phyloP scores from a whole-genome alignment of 192 early-diverging fungal genomes.

The Rhizoclosmatium globosum region DNA sequence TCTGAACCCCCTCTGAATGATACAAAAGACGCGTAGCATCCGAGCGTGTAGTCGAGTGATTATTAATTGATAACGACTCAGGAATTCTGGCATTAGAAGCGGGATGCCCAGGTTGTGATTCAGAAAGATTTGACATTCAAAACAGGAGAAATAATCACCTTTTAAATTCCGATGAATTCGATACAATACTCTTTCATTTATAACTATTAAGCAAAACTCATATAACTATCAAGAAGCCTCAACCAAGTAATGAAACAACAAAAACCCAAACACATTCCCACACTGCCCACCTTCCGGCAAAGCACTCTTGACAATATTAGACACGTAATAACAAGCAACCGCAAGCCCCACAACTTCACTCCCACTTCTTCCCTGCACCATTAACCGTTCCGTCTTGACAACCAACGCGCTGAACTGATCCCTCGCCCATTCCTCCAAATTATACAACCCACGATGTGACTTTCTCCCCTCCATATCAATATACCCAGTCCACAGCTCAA shows the following conservation, averaged over 20 bases:
- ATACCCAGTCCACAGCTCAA: slow-evolving; percentile 34
- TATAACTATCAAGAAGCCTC: neutral
- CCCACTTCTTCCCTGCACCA: neutral
- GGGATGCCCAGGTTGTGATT: no score
- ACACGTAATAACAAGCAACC: slow-evolving; percentile 30
- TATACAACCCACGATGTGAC: neutral
- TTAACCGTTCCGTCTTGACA: slow-evolving; percentile 14
- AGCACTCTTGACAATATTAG: slow-evolving; percentile 17
- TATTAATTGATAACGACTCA: no score
- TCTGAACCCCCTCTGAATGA: no score
- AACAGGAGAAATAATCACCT: no score
- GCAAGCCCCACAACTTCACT: slow-evolving; percentile 2
- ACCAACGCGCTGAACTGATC: slow-evolving; percentile 28
- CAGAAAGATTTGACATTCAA: no score
- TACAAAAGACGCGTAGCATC: no score
- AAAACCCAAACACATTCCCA: slow-evolving; percentile 30
- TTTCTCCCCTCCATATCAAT: slow-evolving; percentile 16
- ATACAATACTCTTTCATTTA: no score
- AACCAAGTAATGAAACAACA: slow-evolving; percentile 25
- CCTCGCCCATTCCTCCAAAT: slow-evolving; percentile 31
- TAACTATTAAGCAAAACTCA: no score
- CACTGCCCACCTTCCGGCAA: neutral
- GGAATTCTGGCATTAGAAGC: no score
- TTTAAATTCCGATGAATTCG: no score
- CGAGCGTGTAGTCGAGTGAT: no score